Conservation (phyloP, 2,329 filamentous ascomycete species). For the Ustulina deusta region DNA sequence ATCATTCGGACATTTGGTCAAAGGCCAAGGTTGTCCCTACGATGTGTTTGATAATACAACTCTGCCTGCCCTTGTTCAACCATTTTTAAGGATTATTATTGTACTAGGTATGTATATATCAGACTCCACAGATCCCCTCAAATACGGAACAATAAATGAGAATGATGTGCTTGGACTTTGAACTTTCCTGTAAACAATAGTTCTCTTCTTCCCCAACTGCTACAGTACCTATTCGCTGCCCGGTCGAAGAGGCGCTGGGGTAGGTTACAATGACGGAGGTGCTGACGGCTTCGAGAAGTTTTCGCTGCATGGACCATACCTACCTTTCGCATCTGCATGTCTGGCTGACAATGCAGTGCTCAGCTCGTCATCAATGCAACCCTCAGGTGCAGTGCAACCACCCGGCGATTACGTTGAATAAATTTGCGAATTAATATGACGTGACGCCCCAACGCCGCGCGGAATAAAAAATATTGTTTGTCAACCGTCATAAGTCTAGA, state of each 20-base stretch:
- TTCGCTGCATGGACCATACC: conserved; percentile 46
- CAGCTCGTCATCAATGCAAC: conserved; percentile 43
- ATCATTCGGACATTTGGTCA: background rate
- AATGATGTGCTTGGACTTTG: conserved; percentile 1
- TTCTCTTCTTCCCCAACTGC: conserved; percentile 1
- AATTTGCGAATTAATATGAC: conserved; percentile 11
- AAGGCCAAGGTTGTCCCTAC: background rate
- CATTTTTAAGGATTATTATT: background rate
- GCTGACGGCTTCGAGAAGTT: conserved; percentile 47
- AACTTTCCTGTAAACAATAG: background rate
- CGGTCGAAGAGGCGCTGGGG: conserved; percentile 31
- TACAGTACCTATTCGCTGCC: conserved; percentile 20
- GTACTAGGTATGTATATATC: background rate
- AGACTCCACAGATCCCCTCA: conserved; percentile 1
- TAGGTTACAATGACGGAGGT: conserved; percentile 42
- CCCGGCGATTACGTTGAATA: conserved; percentile 15
- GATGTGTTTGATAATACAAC: background rate
- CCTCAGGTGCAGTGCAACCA: conserved; percentile 30
- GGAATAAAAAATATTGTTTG: background rate
- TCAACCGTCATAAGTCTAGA: background rate
- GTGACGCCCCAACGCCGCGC: conserved; percentile 3
- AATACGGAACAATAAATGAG: conserved; percentile 4
- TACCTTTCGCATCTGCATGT: conserved; percentile 45
- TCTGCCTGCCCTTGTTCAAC: background rate
- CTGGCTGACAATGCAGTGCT: conserved; percentile 43